Evolutionary conservation across 495 filamentous ascomycete genomes (phyloP), one percentile per base, ranked within the genome.

Genomic region (Aspergillus heteromorphus): DNA sequence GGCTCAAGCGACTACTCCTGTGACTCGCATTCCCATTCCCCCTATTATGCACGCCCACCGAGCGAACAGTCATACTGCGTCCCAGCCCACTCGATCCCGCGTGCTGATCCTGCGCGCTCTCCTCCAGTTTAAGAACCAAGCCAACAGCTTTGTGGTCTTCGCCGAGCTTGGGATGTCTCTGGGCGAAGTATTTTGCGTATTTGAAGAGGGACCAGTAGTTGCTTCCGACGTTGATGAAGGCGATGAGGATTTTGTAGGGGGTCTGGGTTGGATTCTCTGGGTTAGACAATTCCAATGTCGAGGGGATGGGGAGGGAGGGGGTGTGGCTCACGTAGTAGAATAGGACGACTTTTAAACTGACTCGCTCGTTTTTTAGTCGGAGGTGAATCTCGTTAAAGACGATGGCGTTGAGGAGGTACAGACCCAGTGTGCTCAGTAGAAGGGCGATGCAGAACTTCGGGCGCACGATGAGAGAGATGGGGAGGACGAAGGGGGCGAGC

Each of bases 311-410:
- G 6, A 21, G 13, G 3, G 10, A n/a, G 21, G 13, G 6, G 9
- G 30, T 13, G 11, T n/a, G 16, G 31, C 56, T 9, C 45, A 54
- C 56, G 54, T 77, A 77, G 51, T 73, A 75, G 9, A 69, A 51
- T 4, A 69, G 42, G 1, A 72, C 13, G 34, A 69, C 51, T 13
- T 49, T 56, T 58, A 53, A 64, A 29, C 58, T 53, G 8, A 74
- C 54, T 8, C 69, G 66, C 53, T 74, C 72, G 6, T 71, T 68
- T 18, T 73, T 71, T 9, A 57, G 42, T 7, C 74, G 70, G 0
- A 77, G 66, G 48, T 77, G 73, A 21, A 75, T 60, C 53, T 75
- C 73, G 55, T 77, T 77, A 67, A 77, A 75, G 34, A 77, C 47
- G 1, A 68, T 40, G 20, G 64, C 70, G 49, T 72, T 73, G 55